Conservation (phyloP, 2,329 filamentous ascomycete genomes). For the Calonectria hongkongensis region DNA sequence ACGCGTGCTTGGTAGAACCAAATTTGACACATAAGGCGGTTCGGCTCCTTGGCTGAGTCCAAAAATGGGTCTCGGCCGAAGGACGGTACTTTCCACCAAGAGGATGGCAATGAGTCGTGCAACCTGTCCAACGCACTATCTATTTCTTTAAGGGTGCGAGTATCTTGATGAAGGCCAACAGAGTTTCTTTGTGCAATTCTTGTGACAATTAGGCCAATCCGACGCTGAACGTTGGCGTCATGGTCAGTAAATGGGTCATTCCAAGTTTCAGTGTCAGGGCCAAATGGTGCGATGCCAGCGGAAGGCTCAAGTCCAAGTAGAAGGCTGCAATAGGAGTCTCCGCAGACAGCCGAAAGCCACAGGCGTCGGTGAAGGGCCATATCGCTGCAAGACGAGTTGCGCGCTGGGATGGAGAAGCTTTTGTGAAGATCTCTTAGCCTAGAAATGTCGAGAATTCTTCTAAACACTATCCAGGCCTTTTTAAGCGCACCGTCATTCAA, state of each 20-base stretch:
- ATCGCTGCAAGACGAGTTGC: slow-evolving; percentile 22
- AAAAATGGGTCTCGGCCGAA: slow-evolving; percentile 35
- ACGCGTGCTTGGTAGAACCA: slow-evolving; percentile 43
- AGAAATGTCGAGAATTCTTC: slow-evolving; percentile 37
- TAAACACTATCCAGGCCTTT: slow-evolving; percentile 39
- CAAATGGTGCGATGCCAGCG: slow-evolving; percentile 34
- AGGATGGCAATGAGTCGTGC: slow-evolving; percentile 32
- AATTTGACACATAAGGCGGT: slow-evolving; percentile 40
- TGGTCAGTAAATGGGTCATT: slow-evolving; percentile 35
- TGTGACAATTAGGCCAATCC: slow-evolving; percentile 32
- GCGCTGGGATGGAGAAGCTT: slow-evolving; percentile 37
- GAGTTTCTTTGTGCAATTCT: slow-evolving; percentile 43
- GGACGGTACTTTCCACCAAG: slow-evolving; percentile 41
- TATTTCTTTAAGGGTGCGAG: slow-evolving; percentile 18
- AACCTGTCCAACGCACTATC: slow-evolving; percentile 32
- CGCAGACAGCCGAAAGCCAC: slow-evolving; percentile 39
- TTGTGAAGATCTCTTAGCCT: slow-evolving; percentile 38
- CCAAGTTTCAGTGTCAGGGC: slow-evolving; percentile 35
- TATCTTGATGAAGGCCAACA: slow-evolving; percentile 29
- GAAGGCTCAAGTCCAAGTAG: slow-evolving; percentile 42
- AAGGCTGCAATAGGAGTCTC: slow-evolving; percentile 44
- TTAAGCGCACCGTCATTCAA: slow-evolving; percentile 38
- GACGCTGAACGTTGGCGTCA: slow-evolving; percentile 40
- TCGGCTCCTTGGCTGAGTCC: slow-evolving; percentile 34
- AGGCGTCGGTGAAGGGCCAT: slow-evolving; percentile 35